Evolutionary conservation across 2,329 filamentous ascomycete genomes (phyloP).

Genomic region (Hymenoscyphus salicellus): DNA sequence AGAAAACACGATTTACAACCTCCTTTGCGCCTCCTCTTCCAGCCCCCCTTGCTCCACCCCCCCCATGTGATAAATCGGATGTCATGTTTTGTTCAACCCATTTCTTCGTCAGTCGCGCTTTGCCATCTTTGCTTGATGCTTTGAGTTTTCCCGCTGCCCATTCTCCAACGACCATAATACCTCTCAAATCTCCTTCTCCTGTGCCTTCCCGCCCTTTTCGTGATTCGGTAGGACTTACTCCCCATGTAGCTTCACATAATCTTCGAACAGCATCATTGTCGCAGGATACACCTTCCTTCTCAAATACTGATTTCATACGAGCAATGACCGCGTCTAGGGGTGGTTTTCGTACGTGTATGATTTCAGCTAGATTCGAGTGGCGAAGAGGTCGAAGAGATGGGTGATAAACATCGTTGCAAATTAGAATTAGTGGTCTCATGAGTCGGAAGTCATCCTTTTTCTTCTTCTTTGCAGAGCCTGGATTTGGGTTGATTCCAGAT

Average conservation of each 20-base stretch:
- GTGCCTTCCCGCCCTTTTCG: constrained; percentile 65
- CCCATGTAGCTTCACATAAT: constrained; percentile 80
- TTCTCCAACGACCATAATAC: constrained; percentile 81
- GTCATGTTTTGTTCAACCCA: constrained; percentile 75
- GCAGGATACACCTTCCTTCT: constrained; percentile 81
- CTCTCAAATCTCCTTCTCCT: constrained; percentile 72
- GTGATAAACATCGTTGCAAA: constrained; percentile 97
- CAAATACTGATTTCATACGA: constrained; percentile 79
- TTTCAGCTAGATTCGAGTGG: constrained; percentile 80
- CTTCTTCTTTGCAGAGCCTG: constrained; percentile 41
- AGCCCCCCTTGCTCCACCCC: constrained; percentile 67
- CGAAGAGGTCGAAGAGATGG: constrained; percentile 80
- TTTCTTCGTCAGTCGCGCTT: constrained; percentile 60
- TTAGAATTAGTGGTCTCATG: constrained; percentile 82
- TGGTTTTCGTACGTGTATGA: constrained; percentile 88
- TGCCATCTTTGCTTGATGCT: constrained; percentile 42
- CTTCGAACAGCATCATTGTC: constrained; percentile 86
- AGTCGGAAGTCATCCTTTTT: constrained; percentile 84
- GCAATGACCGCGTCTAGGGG: constrained; percentile 80
- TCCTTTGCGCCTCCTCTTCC: constrained; percentile 71
- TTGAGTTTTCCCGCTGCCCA: constrained; percentile 76
- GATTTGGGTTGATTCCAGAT: constrained; percentile 35
- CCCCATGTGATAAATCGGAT: constrained; percentile 65
- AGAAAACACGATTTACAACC: constrained; percentile 74
- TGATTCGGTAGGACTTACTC: constrained; percentile 69